Conservation (phyloP, 1,284 basidiomycete species). For the Irpex rosettiformis region DNA sequence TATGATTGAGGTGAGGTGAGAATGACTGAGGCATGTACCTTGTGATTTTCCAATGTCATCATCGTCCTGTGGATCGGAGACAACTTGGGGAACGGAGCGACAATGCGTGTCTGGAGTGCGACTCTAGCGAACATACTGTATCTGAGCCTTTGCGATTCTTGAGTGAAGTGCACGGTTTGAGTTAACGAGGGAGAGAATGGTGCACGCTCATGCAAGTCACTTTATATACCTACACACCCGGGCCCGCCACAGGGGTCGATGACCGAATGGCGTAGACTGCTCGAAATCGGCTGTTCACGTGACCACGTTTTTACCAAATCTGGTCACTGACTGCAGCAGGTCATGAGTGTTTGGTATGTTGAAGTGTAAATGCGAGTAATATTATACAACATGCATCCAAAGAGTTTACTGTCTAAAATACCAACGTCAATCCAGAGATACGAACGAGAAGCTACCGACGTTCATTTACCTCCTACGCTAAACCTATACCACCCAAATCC, state of each 20-base stretch:
- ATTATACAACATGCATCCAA: background rate
- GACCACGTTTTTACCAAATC: background rate
- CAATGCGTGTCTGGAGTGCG: background rate
- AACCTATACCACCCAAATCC: background rate
- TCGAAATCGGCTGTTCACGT: background rate
- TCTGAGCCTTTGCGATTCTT: background rate
- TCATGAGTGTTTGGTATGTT: background rate
- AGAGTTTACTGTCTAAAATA: background rate
- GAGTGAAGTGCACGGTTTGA: background rate
- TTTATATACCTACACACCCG: background rate
- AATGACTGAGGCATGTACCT: constrained; percentile 14
- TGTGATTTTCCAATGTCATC: constrained; percentile 26
- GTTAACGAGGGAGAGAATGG: background rate
- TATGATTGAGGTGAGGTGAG: background rate
- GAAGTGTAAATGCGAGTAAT: background rate
- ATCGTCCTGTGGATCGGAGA: constrained; percentile 6
- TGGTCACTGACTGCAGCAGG: background rate
- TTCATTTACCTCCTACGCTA: background rate
- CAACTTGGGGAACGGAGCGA: background rate
- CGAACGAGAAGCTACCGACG: no score
- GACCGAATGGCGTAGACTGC: background rate
- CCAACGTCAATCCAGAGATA: no score
- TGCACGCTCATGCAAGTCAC: background rate
- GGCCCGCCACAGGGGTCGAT: background rate
- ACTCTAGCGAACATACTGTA: background rate